Base-by-base conservation (phyloP, 768 basidiomycete species). In the Amanita muscaria region DNA sequence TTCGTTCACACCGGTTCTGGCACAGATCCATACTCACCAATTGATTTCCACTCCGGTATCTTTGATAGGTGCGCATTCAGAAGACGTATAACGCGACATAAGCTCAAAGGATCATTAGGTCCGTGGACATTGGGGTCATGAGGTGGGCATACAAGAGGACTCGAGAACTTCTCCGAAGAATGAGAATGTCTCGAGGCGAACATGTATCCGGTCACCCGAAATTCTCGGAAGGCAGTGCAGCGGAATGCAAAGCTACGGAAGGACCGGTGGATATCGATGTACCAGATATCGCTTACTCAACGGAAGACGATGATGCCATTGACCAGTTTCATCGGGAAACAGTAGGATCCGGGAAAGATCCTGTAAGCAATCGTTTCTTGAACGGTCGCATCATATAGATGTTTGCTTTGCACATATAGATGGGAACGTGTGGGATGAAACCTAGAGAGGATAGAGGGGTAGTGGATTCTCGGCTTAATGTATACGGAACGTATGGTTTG, bases 341-440 rank as follows among this genome's bases (percentile, higher is more conserved):
- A 30, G 69, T 68, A 15, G 52, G 52, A 40, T 68, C 70, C 1
- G 59, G 67, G 0, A 73, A 68, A 66, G 73, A 74, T 49, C 70
- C 69, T 23, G 72, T 73, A 47, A 38, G 16, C 60, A n/a, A n/a
- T n/a, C n/a, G n/a, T 37, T 21, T 23, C 5, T 11, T 15, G n/a
- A 22, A 8, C 15, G 25, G 22, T 3, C 15, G 7, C 40, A 12
- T 14, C 16, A 27, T 16, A 49, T 22, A 25, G 25, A 39, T 36
- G 12, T 15, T 7, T 14, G 21, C 25, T 9, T n/a, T n/a, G n/a
- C n/a, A n/a, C 33, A 25, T 22, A 3, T 40, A 80, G 78, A 64
- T 79, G 11, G 80, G 80, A 29, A 83, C 80, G 0, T 82, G 79
- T 47, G 72, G 77, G 1, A 83, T 83, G 80, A 80, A 81, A 55